phyloP scores from a whole-genome alignment of 2,329 filamentous ascomycete genomes.

The Xylariaceae sp. region DNA sequence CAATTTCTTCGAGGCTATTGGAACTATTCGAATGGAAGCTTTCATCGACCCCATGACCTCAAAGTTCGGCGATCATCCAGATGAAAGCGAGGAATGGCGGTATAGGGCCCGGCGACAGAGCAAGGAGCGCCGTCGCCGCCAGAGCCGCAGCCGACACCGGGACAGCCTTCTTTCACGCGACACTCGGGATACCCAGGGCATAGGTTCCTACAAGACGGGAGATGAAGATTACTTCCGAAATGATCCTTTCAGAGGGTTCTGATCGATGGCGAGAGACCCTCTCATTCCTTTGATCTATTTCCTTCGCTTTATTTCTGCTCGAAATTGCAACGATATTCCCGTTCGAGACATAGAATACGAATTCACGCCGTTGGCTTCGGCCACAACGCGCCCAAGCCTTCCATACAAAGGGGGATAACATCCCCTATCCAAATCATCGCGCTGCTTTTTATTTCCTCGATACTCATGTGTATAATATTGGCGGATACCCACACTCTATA shows the following conservation, averaged over 20 bases:
- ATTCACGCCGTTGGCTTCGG: too few relatives aligned
- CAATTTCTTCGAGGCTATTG: slow-evolving; percentile 81
- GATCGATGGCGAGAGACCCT: slow-evolving; percentile 16
- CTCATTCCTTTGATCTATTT: neutral
- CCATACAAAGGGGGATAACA: too few relatives aligned
- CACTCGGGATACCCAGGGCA: slow-evolving; percentile 41
- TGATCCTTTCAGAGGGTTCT: slow-evolving; percentile 62
- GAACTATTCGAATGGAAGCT: slow-evolving; percentile 93
- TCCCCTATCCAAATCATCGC: too few relatives aligned
- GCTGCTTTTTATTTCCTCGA: too few relatives aligned
- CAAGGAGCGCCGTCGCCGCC: slow-evolving; percentile 50
- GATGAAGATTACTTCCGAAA: slow-evolving; percentile 56
- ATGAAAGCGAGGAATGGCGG: slow-evolving; percentile 49
- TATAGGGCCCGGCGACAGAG: slow-evolving; percentile 48
- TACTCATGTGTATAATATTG: too few relatives aligned
- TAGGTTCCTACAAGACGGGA: slow-evolving; percentile 45
- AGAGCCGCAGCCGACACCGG: slow-evolving; percentile 51
- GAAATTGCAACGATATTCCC: neutral
- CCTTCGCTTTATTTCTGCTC: neutral
- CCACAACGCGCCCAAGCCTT: too few relatives aligned
- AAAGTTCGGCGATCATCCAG: slow-evolving; percentile 44
- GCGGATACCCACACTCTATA: too few relatives aligned
- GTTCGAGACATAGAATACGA: too few relatives aligned
- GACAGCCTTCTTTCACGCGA: slow-evolving; percentile 42
- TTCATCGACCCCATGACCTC: slow-evolving; percentile 69